A percentile compares a stretch with the other conserved stretches of the same genome.
These are phyloP conservation scores for Tulasnella sp. DNA, from an alignment of 768 basidiomycete species.

Conservation along the genomic window DNA sequence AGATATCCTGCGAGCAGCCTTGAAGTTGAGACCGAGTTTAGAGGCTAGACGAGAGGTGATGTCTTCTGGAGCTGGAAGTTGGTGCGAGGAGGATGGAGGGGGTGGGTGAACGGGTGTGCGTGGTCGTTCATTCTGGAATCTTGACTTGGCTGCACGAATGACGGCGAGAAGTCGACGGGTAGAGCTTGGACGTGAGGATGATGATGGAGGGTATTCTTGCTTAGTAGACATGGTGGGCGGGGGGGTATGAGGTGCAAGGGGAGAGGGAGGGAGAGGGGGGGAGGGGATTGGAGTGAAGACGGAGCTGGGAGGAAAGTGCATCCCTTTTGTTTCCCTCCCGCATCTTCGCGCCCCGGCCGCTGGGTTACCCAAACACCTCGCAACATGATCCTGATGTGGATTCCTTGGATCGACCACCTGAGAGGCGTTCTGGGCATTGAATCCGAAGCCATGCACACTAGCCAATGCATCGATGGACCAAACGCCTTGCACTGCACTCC, in stretches of 20 bases:
- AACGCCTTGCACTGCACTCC: neutral
- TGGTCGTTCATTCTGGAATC: neutral
- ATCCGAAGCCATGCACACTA: neutral
- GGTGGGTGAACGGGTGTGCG: neutral
- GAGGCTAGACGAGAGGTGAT: conserved; percentile 5
- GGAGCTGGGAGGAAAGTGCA: neutral
- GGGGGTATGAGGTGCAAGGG: neutral
- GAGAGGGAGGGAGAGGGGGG: neutral
- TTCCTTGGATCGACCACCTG: neutral
- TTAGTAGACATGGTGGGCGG: neutral
- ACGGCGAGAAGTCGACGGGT: neutral
- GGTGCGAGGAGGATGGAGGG: conserved; percentile 1
- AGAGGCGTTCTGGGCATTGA: neutral
- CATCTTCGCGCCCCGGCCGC: too few species aligned
- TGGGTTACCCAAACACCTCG: conserved; percentile 2
- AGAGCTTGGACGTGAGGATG: neutral
- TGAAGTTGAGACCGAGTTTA: neutral
- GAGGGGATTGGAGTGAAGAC: neutral
- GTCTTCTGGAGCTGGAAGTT: conserved; percentile 5
- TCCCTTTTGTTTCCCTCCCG: conserved; percentile 1
- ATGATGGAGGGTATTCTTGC: neutral
- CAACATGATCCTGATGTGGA: neutral
- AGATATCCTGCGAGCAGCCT: neutral
- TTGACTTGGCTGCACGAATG: neutral
- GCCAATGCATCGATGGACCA: neutral